A percentile compares a stretch with the other conserved stretches of the same genome.
Conservation (phyloP, 176 grass and related monocot species). For the Triticum urartu region DNA sequence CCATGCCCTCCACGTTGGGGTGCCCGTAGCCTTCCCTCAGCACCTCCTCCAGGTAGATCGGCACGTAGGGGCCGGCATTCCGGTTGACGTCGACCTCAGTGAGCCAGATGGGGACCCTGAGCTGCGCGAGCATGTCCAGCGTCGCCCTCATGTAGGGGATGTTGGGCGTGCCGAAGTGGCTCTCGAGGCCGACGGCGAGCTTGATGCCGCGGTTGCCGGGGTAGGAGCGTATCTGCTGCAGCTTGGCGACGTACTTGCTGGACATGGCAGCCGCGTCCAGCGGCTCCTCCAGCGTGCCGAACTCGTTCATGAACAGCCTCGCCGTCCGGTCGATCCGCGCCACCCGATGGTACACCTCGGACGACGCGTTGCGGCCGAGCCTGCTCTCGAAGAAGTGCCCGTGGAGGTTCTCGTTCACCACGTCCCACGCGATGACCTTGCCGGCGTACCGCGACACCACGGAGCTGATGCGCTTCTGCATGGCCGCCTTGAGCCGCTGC, state of each 20-base stretch:
- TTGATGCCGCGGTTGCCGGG: constrained; percentile 22
- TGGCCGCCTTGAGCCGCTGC: constrained; percentile 43
- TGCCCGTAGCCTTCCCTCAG: constrained; percentile 71
- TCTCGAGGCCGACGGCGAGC: constrained; percentile 72
- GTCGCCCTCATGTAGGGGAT: constrained; percentile 63
- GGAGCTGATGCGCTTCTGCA: constrained; percentile 40
- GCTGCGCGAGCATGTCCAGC: constrained; percentile 61
- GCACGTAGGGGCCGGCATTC: constrained; percentile 31
- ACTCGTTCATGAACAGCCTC: constrained; percentile 81
- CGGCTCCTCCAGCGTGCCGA: constrained; percentile 63
- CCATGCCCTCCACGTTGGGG: constrained; percentile 66
- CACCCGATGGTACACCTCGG: constrained; percentile 47
- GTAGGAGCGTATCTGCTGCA: constrained; percentile 47
- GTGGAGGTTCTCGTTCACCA: constrained; percentile 87
- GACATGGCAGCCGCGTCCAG: constrained; percentile 26
- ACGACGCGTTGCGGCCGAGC: constrained; percentile 45
- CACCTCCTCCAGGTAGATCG: constrained; percentile 59
- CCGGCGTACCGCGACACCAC: constrained; percentile 57
- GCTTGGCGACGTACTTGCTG: constrained; percentile 56
- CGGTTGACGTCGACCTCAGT: constrained; percentile 66
- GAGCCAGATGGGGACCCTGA: constrained; percentile 78
- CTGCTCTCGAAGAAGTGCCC: constrained; percentile 62
- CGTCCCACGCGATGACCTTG: constrained; percentile 84
- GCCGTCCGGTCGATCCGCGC: constrained; percentile 41
- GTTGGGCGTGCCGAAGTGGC: constrained; percentile 72